A percentile compares a stretch with the other conserved stretches of the same genome.
Evolutionary conservation across 306 rosid genomes (phyloP).

Genomic region (Dalbergia cochinchinensis): DNA sequence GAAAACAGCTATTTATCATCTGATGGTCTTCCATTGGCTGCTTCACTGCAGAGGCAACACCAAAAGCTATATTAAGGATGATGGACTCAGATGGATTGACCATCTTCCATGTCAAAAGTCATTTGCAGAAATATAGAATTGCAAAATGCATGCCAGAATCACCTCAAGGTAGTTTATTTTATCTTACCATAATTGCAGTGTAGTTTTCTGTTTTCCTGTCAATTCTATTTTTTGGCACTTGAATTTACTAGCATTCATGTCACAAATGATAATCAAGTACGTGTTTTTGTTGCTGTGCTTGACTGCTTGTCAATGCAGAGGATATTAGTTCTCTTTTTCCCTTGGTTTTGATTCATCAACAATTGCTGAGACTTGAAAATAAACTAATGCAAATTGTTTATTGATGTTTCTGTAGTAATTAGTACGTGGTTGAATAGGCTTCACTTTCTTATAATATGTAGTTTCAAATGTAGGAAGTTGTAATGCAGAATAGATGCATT

Average conservation of each 20-base stretch:
- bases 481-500: slow-evolving; percentile 18
- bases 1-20: slow-evolving; percentile 8
- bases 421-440: background rate
- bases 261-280: slow-evolving; percentile 21
- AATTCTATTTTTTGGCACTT: slow-evolving; percentile 9
- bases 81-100: slow-evolving; percentile 87
- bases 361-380: background rate
- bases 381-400: slow-evolving; percentile 13
- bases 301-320: slow-evolving; percentile 6
- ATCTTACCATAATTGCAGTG: background rate
- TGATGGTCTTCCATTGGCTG: slow-evolving; percentile 28
- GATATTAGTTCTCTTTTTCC: slow-evolving; percentile 4
- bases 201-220: slow-evolving; percentile 30
- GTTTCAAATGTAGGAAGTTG: slow-evolving; percentile 11
- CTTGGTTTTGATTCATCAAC: slow-evolving; percentile 13
- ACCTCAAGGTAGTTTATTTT: slow-evolving; percentile 61
- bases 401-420: background rate
- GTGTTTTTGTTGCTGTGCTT: background rate
- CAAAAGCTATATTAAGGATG: slow-evolving; percentile 79
- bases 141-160: slow-evolving; percentile 84
- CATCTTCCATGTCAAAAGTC: slow-evolving; percentile 94
- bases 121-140: slow-evolving; percentile 91
- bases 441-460: background rate
- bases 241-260: slow-evolving; percentile 11
- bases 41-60: slow-evolving; percentile 79